These are phyloP conservation scores for Hibiscus syriacus DNA, from an alignment of 345 rosid species.

Conservation along the genomic window DNA sequence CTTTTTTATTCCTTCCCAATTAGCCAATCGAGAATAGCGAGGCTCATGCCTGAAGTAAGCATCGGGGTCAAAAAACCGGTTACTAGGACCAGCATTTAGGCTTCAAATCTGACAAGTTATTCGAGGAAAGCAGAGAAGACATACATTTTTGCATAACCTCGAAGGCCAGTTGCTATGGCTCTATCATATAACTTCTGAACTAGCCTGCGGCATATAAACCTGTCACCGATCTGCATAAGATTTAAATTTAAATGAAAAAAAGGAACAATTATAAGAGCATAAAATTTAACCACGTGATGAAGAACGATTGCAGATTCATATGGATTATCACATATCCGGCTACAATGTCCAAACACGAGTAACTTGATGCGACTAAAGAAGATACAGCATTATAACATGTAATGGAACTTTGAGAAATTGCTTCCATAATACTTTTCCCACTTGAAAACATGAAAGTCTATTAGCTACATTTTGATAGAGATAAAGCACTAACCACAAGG, in stretches of 20 bases:
- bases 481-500: constrained; percentile 61
- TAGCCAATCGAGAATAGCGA: constrained; percentile 76
- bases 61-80: constrained; percentile 7
- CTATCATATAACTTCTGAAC: constrained; percentile 72
- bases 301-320: background rate
- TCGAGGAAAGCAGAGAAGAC: constrained; percentile 27
- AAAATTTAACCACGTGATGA: background rate
- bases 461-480: background rate
- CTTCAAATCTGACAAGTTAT: background rate
- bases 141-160: constrained; percentile 84
- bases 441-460: constrained; percentile 1
- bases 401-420: background rate
- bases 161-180: constrained; percentile 86
- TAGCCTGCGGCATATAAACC: constrained; percentile 62
- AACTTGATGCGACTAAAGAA: background rate
- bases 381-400: background rate
- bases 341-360: background rate
- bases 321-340: background rate
- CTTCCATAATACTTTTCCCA: background rate
- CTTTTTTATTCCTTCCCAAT: constrained; percentile 92
- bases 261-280: background rate
- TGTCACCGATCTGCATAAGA: constrained; percentile 69
- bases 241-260: background rate
- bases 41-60: constrained; percentile 68
- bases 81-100: background rate